Conservation (phyloP, 2,329 filamentous ascomycete species). For the Ophiostoma ips region DNA sequence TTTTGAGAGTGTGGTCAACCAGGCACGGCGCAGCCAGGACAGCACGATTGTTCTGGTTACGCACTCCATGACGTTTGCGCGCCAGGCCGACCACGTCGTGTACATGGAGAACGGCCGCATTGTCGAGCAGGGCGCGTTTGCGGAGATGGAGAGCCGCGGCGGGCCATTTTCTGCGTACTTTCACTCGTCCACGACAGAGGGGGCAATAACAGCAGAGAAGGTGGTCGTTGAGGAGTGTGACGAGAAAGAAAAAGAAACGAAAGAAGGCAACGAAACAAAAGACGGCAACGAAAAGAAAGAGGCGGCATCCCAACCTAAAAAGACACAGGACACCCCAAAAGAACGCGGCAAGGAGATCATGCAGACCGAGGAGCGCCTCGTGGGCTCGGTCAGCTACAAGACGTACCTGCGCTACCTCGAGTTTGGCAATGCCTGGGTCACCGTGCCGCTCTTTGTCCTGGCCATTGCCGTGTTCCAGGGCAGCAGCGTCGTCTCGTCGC, state of each 20-base stretch:
- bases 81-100: slow-evolving; percentile 50
- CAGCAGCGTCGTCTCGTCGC: slow-evolving; percentile 47
- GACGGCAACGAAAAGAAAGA: too few relatives aligned
- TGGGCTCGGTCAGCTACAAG: slow-evolving; percentile 43
- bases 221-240: too few relatives aligned
- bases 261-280: too few relatives aligned
- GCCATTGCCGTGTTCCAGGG: slow-evolving; percentile 42
- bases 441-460: slow-evolving; percentile 38
- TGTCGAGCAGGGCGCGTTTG: slow-evolving; percentile 48
- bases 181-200: too few relatives aligned
- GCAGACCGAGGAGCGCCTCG: slow-evolving; percentile 43
- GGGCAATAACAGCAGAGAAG: too few relatives aligned
- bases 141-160: slow-evolving; percentile 30
- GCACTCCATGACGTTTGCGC: slow-evolving; percentile 40
- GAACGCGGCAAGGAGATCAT: slow-evolving; percentile 25
- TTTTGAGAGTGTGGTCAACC: slow-evolving; percentile 45
- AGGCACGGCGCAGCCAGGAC: slow-evolving; percentile 5
- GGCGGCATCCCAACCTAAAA: slow-evolving; percentile 1
- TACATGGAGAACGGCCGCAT: slow-evolving; percentile 54
- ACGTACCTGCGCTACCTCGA: slow-evolving; percentile 52
- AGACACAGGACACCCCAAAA: neutral
- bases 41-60: slow-evolving; percentile 16
- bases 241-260: too few relatives aligned
- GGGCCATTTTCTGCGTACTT: too few relatives aligned
- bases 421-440: slow-evolving; percentile 42